phyloP scores from a whole-genome alignment of 78 protist genomes.

The Salpingoeca rosetta region DNA sequence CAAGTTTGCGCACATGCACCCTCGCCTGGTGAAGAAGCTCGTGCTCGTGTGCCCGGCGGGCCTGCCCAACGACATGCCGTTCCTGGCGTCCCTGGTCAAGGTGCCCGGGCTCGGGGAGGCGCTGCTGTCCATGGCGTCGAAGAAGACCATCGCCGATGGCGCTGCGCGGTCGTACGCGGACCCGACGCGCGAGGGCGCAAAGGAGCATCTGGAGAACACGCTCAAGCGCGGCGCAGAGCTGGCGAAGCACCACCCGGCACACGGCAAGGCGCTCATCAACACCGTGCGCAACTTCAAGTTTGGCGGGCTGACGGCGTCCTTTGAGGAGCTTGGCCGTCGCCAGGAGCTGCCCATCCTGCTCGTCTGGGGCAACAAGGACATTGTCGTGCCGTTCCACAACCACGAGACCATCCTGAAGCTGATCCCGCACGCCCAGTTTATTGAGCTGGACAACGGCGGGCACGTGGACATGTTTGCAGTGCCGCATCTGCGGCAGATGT shows the following conservation, averaged over 20 bases:
- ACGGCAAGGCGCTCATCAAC: not conserved
- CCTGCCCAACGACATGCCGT: not conserved
- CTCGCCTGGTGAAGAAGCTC: not conserved
- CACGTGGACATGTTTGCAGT: not conserved
- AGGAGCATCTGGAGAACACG: not conserved
- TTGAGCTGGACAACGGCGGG: not conserved
- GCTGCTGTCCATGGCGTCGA: not conserved
- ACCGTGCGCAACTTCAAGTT: not conserved
- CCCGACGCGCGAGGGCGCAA: not conserved
- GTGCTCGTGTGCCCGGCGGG: not conserved
- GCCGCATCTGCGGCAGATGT: too few relatives aligned
- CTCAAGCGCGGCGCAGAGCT: not conserved
- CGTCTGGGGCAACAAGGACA: not conserved
- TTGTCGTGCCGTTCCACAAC: not conserved
- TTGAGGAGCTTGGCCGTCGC: not conserved
- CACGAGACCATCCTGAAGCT: not conserved
- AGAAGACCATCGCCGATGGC: not conserved
- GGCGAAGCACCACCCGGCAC: not conserved
- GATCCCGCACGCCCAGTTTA: not conserved
- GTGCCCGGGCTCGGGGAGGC: not conserved
- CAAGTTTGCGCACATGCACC: not conserved
- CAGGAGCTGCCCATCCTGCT: not conserved
- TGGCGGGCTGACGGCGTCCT: not conserved
- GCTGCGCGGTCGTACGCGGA: not conserved
- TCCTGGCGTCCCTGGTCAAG: not conserved